phyloP scores from a whole-genome alignment of 2,329 filamentous ascomycete genomes.

The Phialemoniopsis sp. region DNA sequence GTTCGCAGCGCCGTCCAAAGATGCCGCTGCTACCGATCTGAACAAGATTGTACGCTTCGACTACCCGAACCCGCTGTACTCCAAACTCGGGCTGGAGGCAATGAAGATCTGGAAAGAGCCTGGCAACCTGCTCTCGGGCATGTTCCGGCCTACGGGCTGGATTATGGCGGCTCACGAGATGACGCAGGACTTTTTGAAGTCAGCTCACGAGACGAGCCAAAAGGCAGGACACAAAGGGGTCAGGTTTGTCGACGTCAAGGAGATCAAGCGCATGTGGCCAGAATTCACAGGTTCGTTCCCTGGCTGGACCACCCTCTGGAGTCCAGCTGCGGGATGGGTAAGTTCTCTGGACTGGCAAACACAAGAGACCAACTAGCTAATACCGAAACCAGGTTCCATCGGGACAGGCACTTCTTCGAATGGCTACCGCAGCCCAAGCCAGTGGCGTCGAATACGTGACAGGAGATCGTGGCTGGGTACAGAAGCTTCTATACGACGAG shows the following conservation, averaged over 20 bases:
- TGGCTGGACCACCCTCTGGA: slow-evolving; percentile 2
- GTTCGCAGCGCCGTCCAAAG: slow-evolving; percentile 38
- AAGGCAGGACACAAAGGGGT: neutral
- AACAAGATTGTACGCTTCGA: slow-evolving; percentile 70
- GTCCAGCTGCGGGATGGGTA: neutral
- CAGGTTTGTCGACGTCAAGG: neutral
- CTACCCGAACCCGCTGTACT: slow-evolving; percentile 62
- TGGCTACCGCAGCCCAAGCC: slow-evolving; percentile 1
- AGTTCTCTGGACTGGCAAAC: neutral
- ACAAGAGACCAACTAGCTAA: slow-evolving; percentile 6
- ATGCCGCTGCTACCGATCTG: slow-evolving; percentile 67
- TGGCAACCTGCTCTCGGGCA: no score
- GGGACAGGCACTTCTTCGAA: no score
- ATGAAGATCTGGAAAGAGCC: slow-evolving; percentile 50
- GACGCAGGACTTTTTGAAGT: neutral
- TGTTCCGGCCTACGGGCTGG: slow-evolving; percentile 5
- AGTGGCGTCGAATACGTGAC: neutral
- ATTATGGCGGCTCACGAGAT: slow-evolving; percentile 1
- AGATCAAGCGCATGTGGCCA: slow-evolving; percentile 5
- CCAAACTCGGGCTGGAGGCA: slow-evolving; percentile 60
- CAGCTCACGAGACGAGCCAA: slow-evolving; percentile 2
- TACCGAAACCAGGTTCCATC: no score
- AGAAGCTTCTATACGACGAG: slow-evolving; percentile 51
- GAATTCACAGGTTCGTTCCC: slow-evolving; percentile 1
- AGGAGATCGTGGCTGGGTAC: slow-evolving; percentile 27